Conservation (phyloP, 192 early-diverging fungal species). For the Coemansia sp. region DNA sequence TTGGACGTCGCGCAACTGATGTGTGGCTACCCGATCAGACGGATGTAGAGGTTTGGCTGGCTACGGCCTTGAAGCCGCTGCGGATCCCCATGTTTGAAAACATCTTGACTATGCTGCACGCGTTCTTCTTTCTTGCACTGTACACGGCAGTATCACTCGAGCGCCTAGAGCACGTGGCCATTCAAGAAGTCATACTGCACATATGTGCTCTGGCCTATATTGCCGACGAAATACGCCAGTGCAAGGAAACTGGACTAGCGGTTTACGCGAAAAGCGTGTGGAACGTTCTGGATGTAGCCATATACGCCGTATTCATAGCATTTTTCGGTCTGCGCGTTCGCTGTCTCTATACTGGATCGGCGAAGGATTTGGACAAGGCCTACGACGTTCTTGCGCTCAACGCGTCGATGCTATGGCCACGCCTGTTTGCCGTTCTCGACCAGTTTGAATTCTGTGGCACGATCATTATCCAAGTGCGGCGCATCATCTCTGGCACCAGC, state of each 20-base stretch:
- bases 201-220: conserved; percentile 34
- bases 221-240: conserved; percentile 43
- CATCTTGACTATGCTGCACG: conserved; percentile 35
- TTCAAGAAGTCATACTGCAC: conserved; percentile 22
- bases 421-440: conserved; percentile 38
- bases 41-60: conserved; percentile 24
- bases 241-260: conserved; percentile 27
- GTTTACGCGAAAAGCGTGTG: conserved; percentile 45
- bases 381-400: conserved; percentile 43
- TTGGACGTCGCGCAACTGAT: background rate
- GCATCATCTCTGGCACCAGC: conserved; percentile 37
- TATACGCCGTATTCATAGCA: conserved; percentile 28
- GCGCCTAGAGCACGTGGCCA: conserved; percentile 12
- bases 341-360: conserved; percentile 27
- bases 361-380: conserved; percentile 34
- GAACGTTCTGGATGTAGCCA: conserved; percentile 36
- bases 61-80: conserved; percentile 17
- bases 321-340: conserved; percentile 32
- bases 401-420: conserved; percentile 43
- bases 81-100: conserved; percentile 40
- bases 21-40: background rate
- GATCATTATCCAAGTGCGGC: conserved; percentile 39
- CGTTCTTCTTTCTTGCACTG: conserved; percentile 34
- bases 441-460: conserved; percentile 49
- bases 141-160: conserved; percentile 31